Conservation (phyloP, 768 basidiomycete genomes). For the Asterophora lycoperdoides region DNA sequence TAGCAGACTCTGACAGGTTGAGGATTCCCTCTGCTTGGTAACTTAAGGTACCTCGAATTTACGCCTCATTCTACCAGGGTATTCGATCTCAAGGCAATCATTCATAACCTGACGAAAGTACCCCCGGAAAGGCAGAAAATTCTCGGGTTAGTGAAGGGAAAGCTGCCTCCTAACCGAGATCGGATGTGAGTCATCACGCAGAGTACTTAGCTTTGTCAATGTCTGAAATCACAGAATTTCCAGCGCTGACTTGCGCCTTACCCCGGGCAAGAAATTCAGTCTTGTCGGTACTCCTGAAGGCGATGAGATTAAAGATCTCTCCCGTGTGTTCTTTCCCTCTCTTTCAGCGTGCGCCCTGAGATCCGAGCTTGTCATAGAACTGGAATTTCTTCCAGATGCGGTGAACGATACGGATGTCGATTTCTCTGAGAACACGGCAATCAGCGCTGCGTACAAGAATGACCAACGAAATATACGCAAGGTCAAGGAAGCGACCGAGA, state of each 20-base stretch:
- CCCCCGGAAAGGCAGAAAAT: slow-evolving; percentile 87
- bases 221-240: slow-evolving; percentile 7
- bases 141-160: slow-evolving; percentile 79
- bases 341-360: background rate
- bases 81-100: slow-evolving; percentile 68
- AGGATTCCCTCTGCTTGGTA: background rate
- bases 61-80: slow-evolving; percentile 44
- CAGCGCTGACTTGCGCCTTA: slow-evolving; percentile 57
- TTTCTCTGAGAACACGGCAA: slow-evolving; percentile 57
- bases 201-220: background rate
- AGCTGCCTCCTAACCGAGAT: slow-evolving; percentile 70
- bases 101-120: slow-evolving; percentile 70
- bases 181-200: slow-evolving; percentile 42
- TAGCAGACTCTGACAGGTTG: slow-evolving; percentile 81
- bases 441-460: slow-evolving; percentile 58
- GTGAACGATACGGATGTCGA: slow-evolving; percentile 83
- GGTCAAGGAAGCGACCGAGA: slow-evolving; percentile 66
- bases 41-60: background rate
- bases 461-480: slow-evolving; percentile 82
- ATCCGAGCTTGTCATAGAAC: slow-evolving; percentile 34
- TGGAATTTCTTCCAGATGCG: slow-evolving; percentile 63
- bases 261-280: slow-evolving; percentile 71
- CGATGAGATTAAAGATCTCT: slow-evolving; percentile 79
- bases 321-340: slow-evolving; percentile 35
- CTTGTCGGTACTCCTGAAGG: slow-evolving; percentile 84